Base-by-base conservation (phyloP, 495 filamentous ascomycete genomes). In the Astrothelium subdiscretum region DNA sequence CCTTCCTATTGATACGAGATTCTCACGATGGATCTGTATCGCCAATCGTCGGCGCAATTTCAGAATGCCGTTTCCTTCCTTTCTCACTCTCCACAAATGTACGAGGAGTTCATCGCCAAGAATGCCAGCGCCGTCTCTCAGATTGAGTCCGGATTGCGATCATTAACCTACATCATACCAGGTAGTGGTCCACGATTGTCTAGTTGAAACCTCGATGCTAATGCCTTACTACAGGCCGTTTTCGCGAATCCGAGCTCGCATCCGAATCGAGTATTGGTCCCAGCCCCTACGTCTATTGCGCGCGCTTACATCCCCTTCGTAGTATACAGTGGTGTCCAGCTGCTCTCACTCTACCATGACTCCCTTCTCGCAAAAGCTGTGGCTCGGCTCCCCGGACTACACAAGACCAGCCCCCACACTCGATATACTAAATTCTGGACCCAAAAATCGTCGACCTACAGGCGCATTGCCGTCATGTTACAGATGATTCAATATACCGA, bases 331-430 rank as follows among this genome's bases (percentile, higher is more conserved):
- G 83, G 84, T 62, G 86, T 97, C 32, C 90, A 95, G 69, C 80
- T 98, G 13, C 82, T 98, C 62, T 92, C 92, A 12, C 81, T 97
- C 63, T 97, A 97, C 75, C 92, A 97, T 79, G 92, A 97, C 73
- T 83, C 86, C 40, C 84, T 98, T 43, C 89, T 98, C 27, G 82
- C 85, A 58, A 80, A 83, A 67, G 85, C 87, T 27, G 67, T 83
- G 61, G 75, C 77, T 40, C 70, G 66, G 67, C 71, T 69, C 66
- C 76, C 72, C 73, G 71, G 68, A 71, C 75, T 64, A 67, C 60
- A 58, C 51, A 64, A 73, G 40, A 87, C 87, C 6, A 84, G 83
- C 20, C 88, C 88, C 6, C 92, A 95, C 76, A 83, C 85, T 62
- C 86, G 94, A 43, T 97, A 97, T 75, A 97, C 92, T 6, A 84